Evolutionary conservation across 768 basidiomycete genomes (phyloP), one percentile per base, ranked within the genome.

Genomic region (Trametes cingulata): DNA sequence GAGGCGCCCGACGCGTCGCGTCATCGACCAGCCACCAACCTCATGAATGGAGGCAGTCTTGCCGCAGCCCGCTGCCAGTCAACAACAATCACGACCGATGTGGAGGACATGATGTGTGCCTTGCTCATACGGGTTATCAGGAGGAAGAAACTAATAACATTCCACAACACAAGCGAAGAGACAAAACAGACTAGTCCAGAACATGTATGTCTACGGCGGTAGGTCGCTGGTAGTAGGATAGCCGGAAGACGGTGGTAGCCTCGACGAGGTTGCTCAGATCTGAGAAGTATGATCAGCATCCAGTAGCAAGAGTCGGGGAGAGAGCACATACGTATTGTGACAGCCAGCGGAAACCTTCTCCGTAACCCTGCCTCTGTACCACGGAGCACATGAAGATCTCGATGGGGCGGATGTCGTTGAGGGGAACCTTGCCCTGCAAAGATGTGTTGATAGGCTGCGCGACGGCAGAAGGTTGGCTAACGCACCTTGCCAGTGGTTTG

Each of bases 331-430:
- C 93, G 77, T 97, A 97, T 95, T 95, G 95, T 65, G 93, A 95
- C 60, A 97, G 70, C 95, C 95, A 97, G 67, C 94, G 87, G 91
- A 96, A 94, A 60, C 95, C 96, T 79, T 98, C 96, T 61, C 95
- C 96, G 74, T 99, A 98, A 50, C 96, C 96, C 75, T 97, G 95
- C 74, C 96, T 84, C 83, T 96, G 94, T 56, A 99, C 97, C 57
- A 99, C 97, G 14, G 97, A 98, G 80, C 95, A 98, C 97, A 99
- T 99, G 86, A 98, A 99, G 67, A 98, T 84, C 73, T 99, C 97
- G 74, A 99, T 98, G 17, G 97, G 97, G 61, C 97, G 86, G 67
- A 98, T 98, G 74, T 98, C 96, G 67, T 81, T 91, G 71, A 99
- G 85, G 61, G 95, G 96, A 39, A 97, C 92, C 75, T 98, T 98